Evolutionary conservation across 441 rosid genomes (phyloP), one percentile per base, ranked within the genome.

Genomic region (Brassica hybrid): DNA sequence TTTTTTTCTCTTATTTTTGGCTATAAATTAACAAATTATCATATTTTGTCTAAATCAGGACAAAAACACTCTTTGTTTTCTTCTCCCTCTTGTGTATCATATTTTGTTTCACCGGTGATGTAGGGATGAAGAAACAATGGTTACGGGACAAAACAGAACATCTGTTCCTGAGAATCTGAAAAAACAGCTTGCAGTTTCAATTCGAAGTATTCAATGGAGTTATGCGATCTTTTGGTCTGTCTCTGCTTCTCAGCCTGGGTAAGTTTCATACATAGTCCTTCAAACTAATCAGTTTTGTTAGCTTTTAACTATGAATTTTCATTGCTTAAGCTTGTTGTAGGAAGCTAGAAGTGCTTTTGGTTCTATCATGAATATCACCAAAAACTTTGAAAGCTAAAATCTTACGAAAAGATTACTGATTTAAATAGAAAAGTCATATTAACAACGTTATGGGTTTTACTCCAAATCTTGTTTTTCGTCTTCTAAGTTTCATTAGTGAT

Each of bases 191-290:
- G 93, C 94, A 69, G 80, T 86, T 72, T 89, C 94, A 38, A 86
- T 91, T 71, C 86, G 88, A 76, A 88, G 83, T 76, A 83, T 87
- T 67, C 89, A 91, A 32, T 91, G 97, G 97, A 91, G 94, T 81
- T 91, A 91, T 77, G 93, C 89, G 70, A 87, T 91, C 59, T 88
- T 89, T 83, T 91, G 97, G 94, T 84, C 94, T 75, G 76, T 83
- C 69, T 88, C 97, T 71, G 61, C 86, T 62, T 65, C 75, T 67
- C 88, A 87, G 74, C 85, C 83, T 52, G 93, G 91, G 97, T 91
- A 84, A 56, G 54, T n/a, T 27, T 67, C 65, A 2, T 65, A 60
- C 66, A 21, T 38, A 27, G 43, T 41, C 18, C 45, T 59, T 69
- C 9, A 58, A 18, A 48, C 36, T 69, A 21, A 38, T 23, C 59